Conservation (phyloP, 176 grass and related monocot species). For the Saccharum officinarum region DNA sequence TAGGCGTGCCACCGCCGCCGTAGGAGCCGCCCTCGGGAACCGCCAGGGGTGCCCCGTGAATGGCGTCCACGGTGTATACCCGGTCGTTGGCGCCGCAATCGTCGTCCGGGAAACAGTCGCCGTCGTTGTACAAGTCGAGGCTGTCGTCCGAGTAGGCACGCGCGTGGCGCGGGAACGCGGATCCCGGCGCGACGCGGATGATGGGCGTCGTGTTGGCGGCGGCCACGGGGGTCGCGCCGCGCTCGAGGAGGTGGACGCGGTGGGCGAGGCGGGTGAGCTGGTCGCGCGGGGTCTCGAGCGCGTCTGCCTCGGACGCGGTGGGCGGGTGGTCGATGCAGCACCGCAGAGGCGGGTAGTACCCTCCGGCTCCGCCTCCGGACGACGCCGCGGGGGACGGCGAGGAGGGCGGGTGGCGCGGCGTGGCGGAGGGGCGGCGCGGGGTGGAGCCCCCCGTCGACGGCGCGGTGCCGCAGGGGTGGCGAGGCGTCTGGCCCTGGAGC, state of each 20-base stretch:
- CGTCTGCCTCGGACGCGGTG: constrained; percentile 38
- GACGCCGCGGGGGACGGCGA: not conserved
- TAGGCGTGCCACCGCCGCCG: constrained; percentile 32
- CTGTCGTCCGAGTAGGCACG: constrained; percentile 46
- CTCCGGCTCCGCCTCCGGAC: not conserved
- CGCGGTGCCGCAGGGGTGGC: not conserved
- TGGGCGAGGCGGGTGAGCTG: constrained; percentile 37
- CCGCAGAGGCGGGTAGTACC: constrained; percentile 46
- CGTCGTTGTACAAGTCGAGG: constrained; percentile 33
- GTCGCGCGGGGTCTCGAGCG: constrained; percentile 44
- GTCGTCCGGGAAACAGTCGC: constrained; percentile 37
- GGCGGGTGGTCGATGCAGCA: constrained; percentile 52
- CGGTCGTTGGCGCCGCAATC: constrained; percentile 44
- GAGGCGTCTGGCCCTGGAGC: not conserved
- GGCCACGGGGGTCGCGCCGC: not conserved
- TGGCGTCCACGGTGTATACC: constrained; percentile 65
- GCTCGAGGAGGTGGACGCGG: constrained; percentile 41
- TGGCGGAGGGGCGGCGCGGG: not conserved
- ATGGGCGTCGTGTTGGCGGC: constrained; percentile 41
- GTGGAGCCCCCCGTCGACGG: constrained; percentile 34
- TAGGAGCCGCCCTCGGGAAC: constrained; percentile 43
- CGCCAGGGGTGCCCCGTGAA: constrained; percentile 43
- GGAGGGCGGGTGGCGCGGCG: constrained; percentile 23
- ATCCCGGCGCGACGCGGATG: constrained; percentile 47
- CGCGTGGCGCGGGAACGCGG: constrained; percentile 37